Evolutionary conservation across 1,284 basidiomycete species (phyloP).

Genomic region (Trametes versicolor): DNA sequence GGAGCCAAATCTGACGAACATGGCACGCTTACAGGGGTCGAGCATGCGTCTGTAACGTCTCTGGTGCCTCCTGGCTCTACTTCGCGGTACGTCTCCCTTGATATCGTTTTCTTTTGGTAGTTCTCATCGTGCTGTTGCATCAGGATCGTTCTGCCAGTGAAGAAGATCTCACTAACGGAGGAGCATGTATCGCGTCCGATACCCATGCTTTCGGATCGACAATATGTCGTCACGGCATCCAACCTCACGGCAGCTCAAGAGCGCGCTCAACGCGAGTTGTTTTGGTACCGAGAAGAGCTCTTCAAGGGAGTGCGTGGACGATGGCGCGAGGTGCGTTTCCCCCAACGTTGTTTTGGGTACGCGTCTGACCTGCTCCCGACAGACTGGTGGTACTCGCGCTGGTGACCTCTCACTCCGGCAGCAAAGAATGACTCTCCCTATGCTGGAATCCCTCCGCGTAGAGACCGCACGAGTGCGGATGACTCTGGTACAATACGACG

Average conservation of each 20-base stretch:
- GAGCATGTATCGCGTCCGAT: constrained; percentile 73
- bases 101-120: background rate
- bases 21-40: constrained; percentile 46
- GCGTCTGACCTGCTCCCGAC: constrained; percentile 16
- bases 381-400: constrained; percentile 67
- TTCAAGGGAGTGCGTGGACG: constrained; percentile 72
- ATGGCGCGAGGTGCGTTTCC: constrained; percentile 82
- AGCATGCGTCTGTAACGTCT: constrained; percentile 58
- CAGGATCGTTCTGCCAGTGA: constrained; percentile 85
- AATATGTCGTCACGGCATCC: constrained; percentile 89
- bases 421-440: constrained; percentile 77
- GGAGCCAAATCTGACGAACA: background rate
- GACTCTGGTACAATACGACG: constrained; percentile 53
- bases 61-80: constrained; percentile 88
- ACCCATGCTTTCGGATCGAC: constrained; percentile 87
- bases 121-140: background rate
- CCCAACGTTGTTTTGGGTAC: background rate
- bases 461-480: constrained; percentile 71
- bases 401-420: constrained; percentile 82
- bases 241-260: constrained; percentile 69
- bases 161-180: constrained; percentile 69
- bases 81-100: constrained; percentile 62
- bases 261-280: constrained; percentile 75
- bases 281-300: constrained; percentile 94
- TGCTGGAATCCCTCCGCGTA: constrained; percentile 78